Base-by-base conservation (phyloP, 768 basidiomycete genomes). In the Crassisporium funariophilum region DNA sequence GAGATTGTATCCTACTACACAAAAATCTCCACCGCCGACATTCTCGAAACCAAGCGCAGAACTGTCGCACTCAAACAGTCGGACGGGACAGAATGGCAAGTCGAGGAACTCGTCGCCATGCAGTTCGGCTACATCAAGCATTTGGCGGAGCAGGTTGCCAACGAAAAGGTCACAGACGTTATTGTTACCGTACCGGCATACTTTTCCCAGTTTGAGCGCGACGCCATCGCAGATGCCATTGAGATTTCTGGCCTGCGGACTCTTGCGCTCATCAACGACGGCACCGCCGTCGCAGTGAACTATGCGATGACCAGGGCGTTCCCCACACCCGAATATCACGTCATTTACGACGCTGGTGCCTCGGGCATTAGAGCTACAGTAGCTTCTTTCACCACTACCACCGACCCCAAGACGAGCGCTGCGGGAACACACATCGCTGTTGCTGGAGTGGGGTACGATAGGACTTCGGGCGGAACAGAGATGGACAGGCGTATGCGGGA, bases 301-400 rank as follows among this genome's bases (percentile, higher is more conserved):
- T 99, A 91, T 61, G 97, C 97, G 34, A 97, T 98, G 93, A 93
- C 94, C 2, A 82, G 95, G 38, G 76, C 83, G 2, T 98, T 98
- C 74, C 71, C 86, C 0, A 71, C 70, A 2, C 82, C 84, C 0
- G 88, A 95, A 60, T 81, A 86, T 64, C 95, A 98, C 62, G 68
- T 99, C 55, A 84, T 99, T 49, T 99, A 89, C 67, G 97, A 98
- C 58, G 91, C 93, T 1, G 97, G 97, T 34, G 91, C 95, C 4
- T 86, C 85, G 1, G 77, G 87, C 4, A 84, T 86, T 33, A 76
- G 82, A 21, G 90, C 91, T 1, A 92, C 91, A 0, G 69, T 95
- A 20, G 88, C 84, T 16, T 75, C 79, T 4, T 88, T 95, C 67
- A 67, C 74, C 15, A 73, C 76, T 7, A 71, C 70, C 15, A 61